Evolutionary conservation across 73 alveolate species (phyloP).

Genomic region (Paramecium sonneborni): DNA sequence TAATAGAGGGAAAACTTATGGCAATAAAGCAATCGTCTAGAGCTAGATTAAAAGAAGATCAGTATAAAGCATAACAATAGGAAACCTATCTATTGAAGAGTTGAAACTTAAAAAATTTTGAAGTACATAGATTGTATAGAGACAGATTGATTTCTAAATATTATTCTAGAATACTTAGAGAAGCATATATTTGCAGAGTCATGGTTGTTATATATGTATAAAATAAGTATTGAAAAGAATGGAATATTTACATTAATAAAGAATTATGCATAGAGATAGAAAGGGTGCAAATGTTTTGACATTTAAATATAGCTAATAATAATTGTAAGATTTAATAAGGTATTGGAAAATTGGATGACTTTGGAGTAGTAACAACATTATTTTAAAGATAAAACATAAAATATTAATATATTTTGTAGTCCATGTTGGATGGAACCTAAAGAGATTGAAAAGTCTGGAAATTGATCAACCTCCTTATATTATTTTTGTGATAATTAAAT

Average conservation of each 20-base stretch:
- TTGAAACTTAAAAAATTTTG: conserved; percentile 94
- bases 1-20: conserved; percentile 80
- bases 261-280: conserved; percentile 96
- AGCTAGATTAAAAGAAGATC: conserved; percentile 78
- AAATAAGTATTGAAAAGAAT: conserved; percentile 93
- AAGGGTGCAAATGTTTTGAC: conserved; percentile 97
- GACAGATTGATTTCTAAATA: conserved; percentile 88
- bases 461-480: conserved; percentile 97
- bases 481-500: conserved; percentile 63
- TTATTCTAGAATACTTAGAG: conserved; percentile 94
- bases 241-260: conserved; percentile 92
- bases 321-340: conserved; percentile 49
- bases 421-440: conserved; percentile 99
- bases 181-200: conserved; percentile 91
- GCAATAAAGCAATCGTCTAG: conserved; percentile 94
- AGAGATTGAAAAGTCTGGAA: conserved; percentile 93
- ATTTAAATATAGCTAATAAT: conserved; percentile 93
- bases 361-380: conserved; percentile 94
- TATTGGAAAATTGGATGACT: conserved; percentile 82
- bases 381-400: conserved; percentile 81
- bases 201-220: conserved; percentile 88
- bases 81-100: conserved; percentile 89
- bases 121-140: conserved; percentile 93
- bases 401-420: conserved; percentile 92
- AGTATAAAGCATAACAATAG: conserved; percentile 79